Evolutionary conservation across 192 early-diverging fungal species (phyloP).

Genomic region (Entomortierella lignicola): DNA sequence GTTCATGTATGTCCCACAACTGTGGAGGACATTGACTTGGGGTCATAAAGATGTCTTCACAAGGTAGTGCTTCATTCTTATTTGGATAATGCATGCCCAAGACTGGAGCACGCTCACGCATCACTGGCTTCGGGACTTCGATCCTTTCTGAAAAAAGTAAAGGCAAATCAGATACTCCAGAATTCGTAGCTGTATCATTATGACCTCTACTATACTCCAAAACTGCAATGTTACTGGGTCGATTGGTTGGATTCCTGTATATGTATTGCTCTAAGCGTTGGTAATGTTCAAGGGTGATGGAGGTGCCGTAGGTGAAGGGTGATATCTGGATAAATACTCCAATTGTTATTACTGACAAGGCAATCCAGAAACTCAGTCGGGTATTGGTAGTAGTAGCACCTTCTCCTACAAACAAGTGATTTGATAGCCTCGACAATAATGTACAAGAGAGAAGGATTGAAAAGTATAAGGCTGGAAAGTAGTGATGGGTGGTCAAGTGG

Average conservation of each 20-base stretch:
- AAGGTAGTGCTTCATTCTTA: background rate
- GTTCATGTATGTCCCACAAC: slow-evolving; percentile 12
- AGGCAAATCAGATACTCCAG: background rate
- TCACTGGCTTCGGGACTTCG: background rate
- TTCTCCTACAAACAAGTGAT: background rate
- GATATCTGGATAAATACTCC: slow-evolving; percentile 8
- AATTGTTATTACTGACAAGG: background rate
- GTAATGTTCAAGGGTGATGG: background rate
- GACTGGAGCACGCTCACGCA: slow-evolving; percentile 3
- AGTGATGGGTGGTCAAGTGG: slow-evolving; percentile 3
- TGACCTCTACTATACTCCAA: background rate
- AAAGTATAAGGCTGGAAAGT: slow-evolving; percentile 34
- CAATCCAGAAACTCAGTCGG: background rate
- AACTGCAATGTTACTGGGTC: background rate
- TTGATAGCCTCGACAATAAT: slow-evolving; percentile 4
- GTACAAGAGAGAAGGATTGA: slow-evolving; percentile 17
- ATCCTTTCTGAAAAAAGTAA: background rate
- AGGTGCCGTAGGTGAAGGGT: slow-evolving; percentile 16
- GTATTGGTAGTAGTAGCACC: background rate
- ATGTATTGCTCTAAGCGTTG: background rate
- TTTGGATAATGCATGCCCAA: slow-evolving; percentile 5
- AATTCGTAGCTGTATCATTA: background rate
- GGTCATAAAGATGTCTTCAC: slow-evolving; percentile 12
- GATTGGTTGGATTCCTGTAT: background rate
- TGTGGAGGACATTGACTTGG: slow-evolving; percentile 31